phyloP scores from a whole-genome alignment of 2,329 filamentous ascomycete genomes.

The Nigrograna mackinnonii region DNA sequence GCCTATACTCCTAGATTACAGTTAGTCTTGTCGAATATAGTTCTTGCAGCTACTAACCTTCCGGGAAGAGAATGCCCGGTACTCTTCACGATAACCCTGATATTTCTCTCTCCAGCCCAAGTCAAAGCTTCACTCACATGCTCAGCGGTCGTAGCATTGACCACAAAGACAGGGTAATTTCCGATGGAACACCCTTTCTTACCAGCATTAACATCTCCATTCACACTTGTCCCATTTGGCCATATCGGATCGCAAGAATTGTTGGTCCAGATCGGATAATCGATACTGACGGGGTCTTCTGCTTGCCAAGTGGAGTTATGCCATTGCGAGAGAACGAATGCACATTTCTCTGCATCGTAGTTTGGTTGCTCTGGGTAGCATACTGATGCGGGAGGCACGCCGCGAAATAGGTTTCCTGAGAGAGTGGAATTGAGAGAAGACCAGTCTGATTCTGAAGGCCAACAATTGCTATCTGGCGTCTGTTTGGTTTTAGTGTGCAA shows the following conservation, averaged over 20 bases:
- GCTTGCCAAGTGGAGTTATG: slow-evolving; percentile 31
- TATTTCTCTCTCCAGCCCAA: slow-evolving; percentile 22
- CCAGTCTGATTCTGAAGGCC: slow-evolving; percentile 24
- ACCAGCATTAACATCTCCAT: slow-evolving; percentile 22
- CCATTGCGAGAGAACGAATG: slow-evolving; percentile 23
- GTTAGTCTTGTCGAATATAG: neutral
- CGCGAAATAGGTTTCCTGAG: slow-evolving; percentile 19
- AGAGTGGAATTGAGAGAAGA: slow-evolving; percentile 21
- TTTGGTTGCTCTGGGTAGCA: slow-evolving; percentile 26
- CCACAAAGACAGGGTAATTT: slow-evolving; percentile 29
- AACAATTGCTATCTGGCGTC: slow-evolving; percentile 21
- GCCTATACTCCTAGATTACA: slow-evolving; percentile 7
- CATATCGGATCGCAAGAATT: slow-evolving; percentile 34
- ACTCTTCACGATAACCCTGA: slow-evolving; percentile 29
- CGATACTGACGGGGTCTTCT: slow-evolving; percentile 27
- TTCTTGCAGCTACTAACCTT: too few relatives aligned
- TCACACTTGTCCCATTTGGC: slow-evolving; percentile 31
- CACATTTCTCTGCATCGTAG: slow-evolving; percentile 23
- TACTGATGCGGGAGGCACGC: slow-evolving; percentile 25
- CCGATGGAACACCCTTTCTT: slow-evolving; percentile 23
- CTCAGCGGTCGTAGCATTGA: slow-evolving; percentile 24
- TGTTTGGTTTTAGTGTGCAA: too few relatives aligned
- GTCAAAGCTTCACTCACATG: slow-evolving; percentile 22
- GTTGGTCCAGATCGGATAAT: slow-evolving; percentile 31
- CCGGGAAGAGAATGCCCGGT: slow-evolving; percentile 30